Evolutionary conservation across 202 grass and related monocot genomes (phyloP).

Genomic region (Dendrocalamus latiflorus): DNA sequence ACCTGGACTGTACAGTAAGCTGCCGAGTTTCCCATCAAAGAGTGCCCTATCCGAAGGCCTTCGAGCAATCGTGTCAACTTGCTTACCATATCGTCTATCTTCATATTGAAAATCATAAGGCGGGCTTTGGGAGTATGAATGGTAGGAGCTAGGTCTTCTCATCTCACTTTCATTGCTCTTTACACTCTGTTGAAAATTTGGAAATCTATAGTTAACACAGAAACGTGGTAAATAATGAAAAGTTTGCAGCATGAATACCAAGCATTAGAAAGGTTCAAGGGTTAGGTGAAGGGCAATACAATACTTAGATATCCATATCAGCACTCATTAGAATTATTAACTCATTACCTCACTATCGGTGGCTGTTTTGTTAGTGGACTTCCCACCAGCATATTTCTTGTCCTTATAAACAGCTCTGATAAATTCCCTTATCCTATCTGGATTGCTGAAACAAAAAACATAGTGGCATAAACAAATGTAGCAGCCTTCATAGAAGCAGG

Average conservation of each 20-base stretch:
- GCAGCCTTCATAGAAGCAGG: not conserved
- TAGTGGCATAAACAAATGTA: slow-evolving; percentile 19
- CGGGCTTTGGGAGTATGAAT: slow-evolving; percentile 98
- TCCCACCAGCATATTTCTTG: slow-evolving; percentile 80
- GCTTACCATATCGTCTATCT: slow-evolving; percentile 89
- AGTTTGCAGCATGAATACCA: not conserved
- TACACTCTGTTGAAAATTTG: slow-evolving; percentile 44
- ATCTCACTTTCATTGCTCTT: slow-evolving; percentile 56
- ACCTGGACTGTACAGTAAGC: slow-evolving; percentile 66
- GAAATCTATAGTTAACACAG: slow-evolving; percentile 25
- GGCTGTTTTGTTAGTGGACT: slow-evolving; percentile 41
- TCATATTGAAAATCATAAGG: slow-evolving; percentile 97
- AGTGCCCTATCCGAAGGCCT: slow-evolving; percentile 68
- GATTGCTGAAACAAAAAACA: slow-evolving; percentile 58
- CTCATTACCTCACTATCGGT: slow-evolving; percentile 59
- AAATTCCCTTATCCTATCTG: slow-evolving; percentile 92
- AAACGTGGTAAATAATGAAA: not conserved
- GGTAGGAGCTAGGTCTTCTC: slow-evolving; percentile 80
- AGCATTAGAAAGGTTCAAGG: not conserved
- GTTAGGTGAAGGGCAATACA: not conserved
- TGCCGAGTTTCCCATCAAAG: slow-evolving; percentile 65
- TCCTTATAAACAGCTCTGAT: slow-evolving; percentile 94
- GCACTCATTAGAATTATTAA: not conserved
- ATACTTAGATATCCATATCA: slow-evolving; percentile 16
- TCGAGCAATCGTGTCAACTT: slow-evolving; percentile 55